A percentile compares a stretch with the other conserved stretches of the same genome.
Conservation (phyloP, 1,284 basidiomycete species). For the Hymenochaete sp. region DNA sequence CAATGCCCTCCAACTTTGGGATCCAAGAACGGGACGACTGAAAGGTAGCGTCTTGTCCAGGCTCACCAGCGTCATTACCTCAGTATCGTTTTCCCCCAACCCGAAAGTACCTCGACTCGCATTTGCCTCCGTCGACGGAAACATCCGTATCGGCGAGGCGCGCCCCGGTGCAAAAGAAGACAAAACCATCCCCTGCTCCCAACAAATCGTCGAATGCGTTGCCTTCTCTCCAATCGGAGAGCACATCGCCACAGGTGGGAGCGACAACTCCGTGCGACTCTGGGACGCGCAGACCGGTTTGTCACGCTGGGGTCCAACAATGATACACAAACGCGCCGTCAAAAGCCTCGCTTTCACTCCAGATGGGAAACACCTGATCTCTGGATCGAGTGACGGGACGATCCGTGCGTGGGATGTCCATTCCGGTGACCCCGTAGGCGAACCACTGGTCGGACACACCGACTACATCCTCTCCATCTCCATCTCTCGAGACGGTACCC, state of each 20-base stretch:
- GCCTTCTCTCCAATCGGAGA: not conserved
- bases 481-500: no score
- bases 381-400: conserved; percentile 1
- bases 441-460: conserved; percentile 3
- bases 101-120: no score
- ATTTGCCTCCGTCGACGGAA: no score
- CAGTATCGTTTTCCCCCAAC: no score
- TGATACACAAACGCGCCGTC: not conserved
- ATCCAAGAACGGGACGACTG: no score
- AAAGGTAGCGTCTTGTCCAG: no score
- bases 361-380: conserved; percentile 6
- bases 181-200: no score
- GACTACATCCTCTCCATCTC: not conserved
- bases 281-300: not conserved
- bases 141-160: no score
- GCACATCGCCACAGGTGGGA: not conserved
- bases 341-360: conserved; percentile 4
- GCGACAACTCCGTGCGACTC: not conserved
- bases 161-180: no score
- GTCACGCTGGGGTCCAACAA: not conserved
- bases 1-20: conserved; percentile 73
- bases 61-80: no score
- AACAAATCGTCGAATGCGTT: not conserved
- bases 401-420: conserved; percentile 3
- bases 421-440: not conserved